These are phyloP conservation scores for Trichoderma asperelloides DNA, from an alignment of 495 filamentous ascomycete genomes.

Conservation along the genomic window DNA sequence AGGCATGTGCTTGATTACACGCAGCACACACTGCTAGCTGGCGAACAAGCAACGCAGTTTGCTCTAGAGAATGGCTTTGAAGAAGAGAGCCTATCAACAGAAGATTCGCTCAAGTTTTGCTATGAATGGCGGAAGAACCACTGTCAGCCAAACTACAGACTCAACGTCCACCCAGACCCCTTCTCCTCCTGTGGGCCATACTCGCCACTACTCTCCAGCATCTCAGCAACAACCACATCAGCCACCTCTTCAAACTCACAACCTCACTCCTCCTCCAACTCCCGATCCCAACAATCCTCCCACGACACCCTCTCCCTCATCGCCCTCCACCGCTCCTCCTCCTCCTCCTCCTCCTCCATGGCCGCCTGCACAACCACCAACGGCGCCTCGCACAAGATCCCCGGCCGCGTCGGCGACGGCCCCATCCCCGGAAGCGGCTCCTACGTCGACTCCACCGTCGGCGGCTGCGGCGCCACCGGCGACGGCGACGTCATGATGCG, in stretches of 20 bases:
- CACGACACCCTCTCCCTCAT: conserved; percentile 45
- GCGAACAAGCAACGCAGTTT: conserved; percentile 37
- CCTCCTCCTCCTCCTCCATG: conserved; percentile 25
- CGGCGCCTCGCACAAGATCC: conserved; percentile 37
- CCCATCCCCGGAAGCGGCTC: conserved; percentile 39
- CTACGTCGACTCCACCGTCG: conserved; percentile 41
- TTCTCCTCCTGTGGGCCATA: conserved; percentile 32
- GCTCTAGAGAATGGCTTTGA: conserved; percentile 35
- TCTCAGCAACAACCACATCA: not conserved
- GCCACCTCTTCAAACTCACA: conserved; percentile 6
- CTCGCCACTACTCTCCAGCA: conserved; percentile 12
- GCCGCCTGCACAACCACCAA: conserved; percentile 42
- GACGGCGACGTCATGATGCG: conserved; percentile 46
- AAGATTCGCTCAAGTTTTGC: conserved; percentile 24
- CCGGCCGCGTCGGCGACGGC: conserved; percentile 39
- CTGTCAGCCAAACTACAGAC: conserved; percentile 35
- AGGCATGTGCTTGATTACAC: conserved; percentile 37
- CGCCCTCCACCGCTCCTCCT: conserved; percentile 24
- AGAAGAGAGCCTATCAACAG: conserved; percentile 29
- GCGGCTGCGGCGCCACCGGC: conserved; percentile 40
- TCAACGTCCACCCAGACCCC: conserved; percentile 30
- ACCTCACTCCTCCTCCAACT: not conserved
- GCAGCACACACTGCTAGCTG: conserved; percentile 35
- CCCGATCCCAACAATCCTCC: not conserved
- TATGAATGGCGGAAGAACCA: conserved; percentile 25